phyloP scores from a whole-genome alignment of 257 asterid species.

The Salvia rosmarinus region DNA sequence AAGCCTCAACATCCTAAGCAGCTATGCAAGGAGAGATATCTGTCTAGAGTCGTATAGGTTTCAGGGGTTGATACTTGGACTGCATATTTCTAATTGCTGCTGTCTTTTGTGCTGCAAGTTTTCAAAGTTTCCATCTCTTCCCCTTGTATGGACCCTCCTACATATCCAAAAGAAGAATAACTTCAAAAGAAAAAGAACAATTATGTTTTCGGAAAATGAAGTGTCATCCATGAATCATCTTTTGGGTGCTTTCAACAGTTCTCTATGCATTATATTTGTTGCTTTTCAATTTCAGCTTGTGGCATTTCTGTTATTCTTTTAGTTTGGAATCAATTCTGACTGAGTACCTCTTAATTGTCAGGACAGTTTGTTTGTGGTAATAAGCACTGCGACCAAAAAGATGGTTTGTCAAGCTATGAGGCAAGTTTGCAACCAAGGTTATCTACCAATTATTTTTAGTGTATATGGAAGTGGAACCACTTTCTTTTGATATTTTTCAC shows the following conservation, averaged over 20 bases:
- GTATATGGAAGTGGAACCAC: constrained; percentile 1
- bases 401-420: constrained; percentile 90
- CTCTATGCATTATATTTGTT: constrained; percentile 8
- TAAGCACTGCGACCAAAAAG: constrained; percentile 76
- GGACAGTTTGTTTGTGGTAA: constrained; percentile 97
- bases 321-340: constrained; percentile 36
- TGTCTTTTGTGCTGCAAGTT: neutral
- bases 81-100: neutral
- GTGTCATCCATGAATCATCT: neutral
- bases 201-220: constrained; percentile 1
- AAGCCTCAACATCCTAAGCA: too few species aligned
- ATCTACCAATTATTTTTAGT: constrained; percentile 27
- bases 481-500: neutral
- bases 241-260: constrained; percentile 19
- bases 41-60: too few species aligned
- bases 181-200: neutral
- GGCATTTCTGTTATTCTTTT: neutral
- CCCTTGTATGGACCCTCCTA: constrained; percentile 12
- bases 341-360: constrained; percentile 50
- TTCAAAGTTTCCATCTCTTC: neutral
- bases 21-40: too few species aligned
- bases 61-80: too few species aligned
- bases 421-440: constrained; percentile 52
- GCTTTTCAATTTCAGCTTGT: constrained; percentile 2
- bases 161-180: constrained; percentile 1